Conservation (phyloP, 495 filamentous ascomycete species). For the Mytilinidion resinicola region DNA sequence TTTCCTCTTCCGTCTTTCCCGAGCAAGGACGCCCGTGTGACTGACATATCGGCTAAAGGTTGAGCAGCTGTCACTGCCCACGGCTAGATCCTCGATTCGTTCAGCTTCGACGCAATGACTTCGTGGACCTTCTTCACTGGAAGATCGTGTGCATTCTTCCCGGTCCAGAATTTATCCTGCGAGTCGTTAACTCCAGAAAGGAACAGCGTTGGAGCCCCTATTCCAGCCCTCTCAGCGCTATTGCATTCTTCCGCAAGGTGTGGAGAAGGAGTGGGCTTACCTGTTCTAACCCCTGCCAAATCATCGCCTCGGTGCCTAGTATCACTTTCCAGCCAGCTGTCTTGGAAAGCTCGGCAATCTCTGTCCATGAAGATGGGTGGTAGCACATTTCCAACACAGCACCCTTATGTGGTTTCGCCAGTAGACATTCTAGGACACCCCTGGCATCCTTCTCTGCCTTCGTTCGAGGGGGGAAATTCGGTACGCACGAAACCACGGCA, state of each 20-base stretch:
- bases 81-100: slow-evolving; percentile 18
- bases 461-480: slow-evolving; percentile 60
- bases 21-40: no score
- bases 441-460: slow-evolving; percentile 52
- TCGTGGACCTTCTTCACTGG: slow-evolving; percentile 50
- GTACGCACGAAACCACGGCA: slow-evolving; percentile 60
- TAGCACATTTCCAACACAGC: slow-evolving; percentile 77
- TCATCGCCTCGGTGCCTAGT: slow-evolving; percentile 62
- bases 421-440: slow-evolving; percentile 50
- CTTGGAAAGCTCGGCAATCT: slow-evolving; percentile 51
- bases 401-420: slow-evolving; percentile 49
- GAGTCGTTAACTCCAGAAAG: background rate
- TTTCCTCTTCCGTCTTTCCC: no score
- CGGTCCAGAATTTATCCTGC: slow-evolving; percentile 57
- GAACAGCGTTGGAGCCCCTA: no score
- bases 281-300: slow-evolving; percentile 71
- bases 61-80: no score
- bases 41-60: no score
- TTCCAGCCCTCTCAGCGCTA: background rate
- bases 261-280: slow-evolving; percentile 2
- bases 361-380: slow-evolving; percentile 61
- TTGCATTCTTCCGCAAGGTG: background rate
- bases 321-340: slow-evolving; percentile 62
- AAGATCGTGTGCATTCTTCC: slow-evolving; percentile 46
- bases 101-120: slow-evolving; percentile 40